Conservation (phyloP, 2,329 filamentous ascomycete genomes). For the Penicillium sp. region DNA sequence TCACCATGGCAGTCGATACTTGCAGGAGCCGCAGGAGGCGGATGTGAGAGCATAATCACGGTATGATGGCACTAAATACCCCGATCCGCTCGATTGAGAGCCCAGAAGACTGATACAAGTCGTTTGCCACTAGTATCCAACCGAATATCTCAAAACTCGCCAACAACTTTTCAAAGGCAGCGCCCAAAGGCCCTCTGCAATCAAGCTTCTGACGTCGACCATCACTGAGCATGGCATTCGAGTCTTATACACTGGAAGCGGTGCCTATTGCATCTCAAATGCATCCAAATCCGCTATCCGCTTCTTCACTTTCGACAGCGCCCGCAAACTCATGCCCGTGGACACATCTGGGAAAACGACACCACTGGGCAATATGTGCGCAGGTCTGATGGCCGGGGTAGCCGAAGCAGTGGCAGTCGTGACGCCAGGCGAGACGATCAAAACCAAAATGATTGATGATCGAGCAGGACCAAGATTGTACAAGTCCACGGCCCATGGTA, state of each 20-base stretch:
- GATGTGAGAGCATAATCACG: slow-evolving; percentile 15
- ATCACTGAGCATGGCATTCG: slow-evolving; percentile 11
- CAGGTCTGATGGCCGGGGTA: slow-evolving; percentile 63
- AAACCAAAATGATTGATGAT: slow-evolving; percentile 66
- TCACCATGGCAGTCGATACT: slow-evolving; percentile 19
- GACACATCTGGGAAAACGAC: slow-evolving; percentile 38
- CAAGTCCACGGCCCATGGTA: slow-evolving; percentile 51
- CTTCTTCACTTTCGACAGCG: slow-evolving; percentile 19
- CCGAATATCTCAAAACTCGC: slow-evolving; percentile 20
- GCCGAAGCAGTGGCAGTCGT: slow-evolving; percentile 62
- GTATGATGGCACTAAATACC: slow-evolving; percentile 2
- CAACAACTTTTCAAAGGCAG: slow-evolving; percentile 14
- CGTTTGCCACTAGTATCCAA: slow-evolving; percentile 13
- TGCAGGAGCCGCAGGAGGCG: slow-evolving; percentile 17
- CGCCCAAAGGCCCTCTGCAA: neutral
- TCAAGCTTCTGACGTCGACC: slow-evolving; percentile 7
- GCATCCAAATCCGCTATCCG: slow-evolving; percentile 20
- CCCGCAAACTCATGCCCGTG: slow-evolving; percentile 13
- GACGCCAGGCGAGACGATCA: slow-evolving; percentile 66
- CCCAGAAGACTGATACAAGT: neutral
- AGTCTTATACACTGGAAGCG: slow-evolving; percentile 15
- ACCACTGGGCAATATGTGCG: slow-evolving; percentile 56
- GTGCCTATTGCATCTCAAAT: slow-evolving; percentile 18
- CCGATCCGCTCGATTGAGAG: neutral
- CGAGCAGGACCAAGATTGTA: slow-evolving; percentile 46